Conservation (phyloP, 352 stramenopile genomes). For the Globisporangium acanthophoron region DNA sequence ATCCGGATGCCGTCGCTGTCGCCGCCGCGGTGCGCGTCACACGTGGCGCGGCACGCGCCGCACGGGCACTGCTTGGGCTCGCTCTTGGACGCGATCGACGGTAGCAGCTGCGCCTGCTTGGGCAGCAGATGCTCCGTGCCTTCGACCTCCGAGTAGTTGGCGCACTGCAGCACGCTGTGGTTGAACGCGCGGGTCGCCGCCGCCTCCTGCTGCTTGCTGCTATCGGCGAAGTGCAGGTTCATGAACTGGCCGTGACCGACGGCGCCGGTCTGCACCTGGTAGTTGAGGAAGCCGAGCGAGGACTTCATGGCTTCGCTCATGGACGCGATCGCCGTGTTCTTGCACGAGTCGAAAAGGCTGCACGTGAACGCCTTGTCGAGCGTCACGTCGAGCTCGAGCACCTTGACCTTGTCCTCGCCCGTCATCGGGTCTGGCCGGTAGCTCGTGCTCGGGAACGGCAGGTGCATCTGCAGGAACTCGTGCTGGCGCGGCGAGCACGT, state of each 20-base stretch:
- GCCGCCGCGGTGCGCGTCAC: slow-evolving; percentile 33
- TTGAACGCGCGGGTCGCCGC: slow-evolving; percentile 23
- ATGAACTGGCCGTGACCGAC: slow-evolving; percentile 88
- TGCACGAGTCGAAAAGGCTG: slow-evolving; percentile 79
- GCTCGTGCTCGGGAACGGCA: slow-evolving; percentile 58
- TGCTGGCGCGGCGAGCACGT: slow-evolving; percentile 75
- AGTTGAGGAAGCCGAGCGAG: slow-evolving; percentile 84
- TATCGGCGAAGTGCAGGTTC: slow-evolving; percentile 55
- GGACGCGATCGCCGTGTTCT: slow-evolving; percentile 77
- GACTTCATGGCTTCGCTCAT: slow-evolving; percentile 72
- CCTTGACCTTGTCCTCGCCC: slow-evolving; percentile 63
- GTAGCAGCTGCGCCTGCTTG: slow-evolving; percentile 55
- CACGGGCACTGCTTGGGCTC: slow-evolving; percentile 73
- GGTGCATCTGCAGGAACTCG: slow-evolving; percentile 67
- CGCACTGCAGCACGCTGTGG: slow-evolving; percentile 60
- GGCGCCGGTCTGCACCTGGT: slow-evolving; percentile 84
- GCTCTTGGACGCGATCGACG: slow-evolving; percentile 45
- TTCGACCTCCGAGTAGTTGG: slow-evolving; percentile 69
- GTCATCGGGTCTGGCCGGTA: slow-evolving; percentile 76
- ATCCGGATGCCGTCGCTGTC: slow-evolving; percentile 37
- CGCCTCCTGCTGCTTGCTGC: neutral
- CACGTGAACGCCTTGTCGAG: slow-evolving; percentile 73
- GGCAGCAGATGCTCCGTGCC: slow-evolving; percentile 32
- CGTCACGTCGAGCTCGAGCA: slow-evolving; percentile 73
- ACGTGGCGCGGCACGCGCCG: slow-evolving; percentile 60